phyloP scores from a whole-genome alignment of 2,329 filamentous ascomycete genomes.

The Pseudogymnoascus sp. region DNA sequence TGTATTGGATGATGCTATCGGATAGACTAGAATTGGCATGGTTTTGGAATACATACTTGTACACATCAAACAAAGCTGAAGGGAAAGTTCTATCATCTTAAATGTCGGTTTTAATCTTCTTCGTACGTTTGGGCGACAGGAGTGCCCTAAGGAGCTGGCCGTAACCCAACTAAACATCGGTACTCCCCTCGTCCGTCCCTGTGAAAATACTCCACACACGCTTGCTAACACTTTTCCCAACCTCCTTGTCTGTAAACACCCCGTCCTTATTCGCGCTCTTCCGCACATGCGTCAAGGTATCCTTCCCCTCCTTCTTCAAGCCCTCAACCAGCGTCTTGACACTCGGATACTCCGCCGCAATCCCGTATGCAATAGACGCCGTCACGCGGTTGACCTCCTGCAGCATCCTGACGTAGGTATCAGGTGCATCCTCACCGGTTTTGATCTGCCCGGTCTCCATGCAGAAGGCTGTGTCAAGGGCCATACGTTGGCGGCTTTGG shows the following conservation, averaged over 20 bases:
- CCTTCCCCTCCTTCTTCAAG: constrained; percentile 48
- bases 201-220: constrained; percentile 53
- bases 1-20: neutral
- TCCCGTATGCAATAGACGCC: constrained; percentile 60
- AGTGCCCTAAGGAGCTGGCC: neutral
- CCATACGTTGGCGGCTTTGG: constrained; percentile 32
- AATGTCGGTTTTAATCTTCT: neutral
- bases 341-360: constrained; percentile 51
- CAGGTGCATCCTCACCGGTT: constrained; percentile 53
- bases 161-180: constrained; percentile 1
- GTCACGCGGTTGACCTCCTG: constrained; percentile 67
- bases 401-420: constrained; percentile 67
- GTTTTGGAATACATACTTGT: neutral
- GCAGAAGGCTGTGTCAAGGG: constrained; percentile 56
- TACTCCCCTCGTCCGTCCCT: constrained; percentile 43
- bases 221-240: constrained; percentile 51
- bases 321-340: constrained; percentile 50
- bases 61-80: neutral
- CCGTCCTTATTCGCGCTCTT: constrained; percentile 51
- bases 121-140: neutral
- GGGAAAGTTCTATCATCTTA: neutral
- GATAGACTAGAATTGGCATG: neutral
- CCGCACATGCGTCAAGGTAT: constrained; percentile 51
- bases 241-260: constrained; percentile 40
- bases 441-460: constrained; percentile 72